phyloP scores from a whole-genome alignment of 352 stramenopile species.

The Globisporangium perplexum region DNA sequence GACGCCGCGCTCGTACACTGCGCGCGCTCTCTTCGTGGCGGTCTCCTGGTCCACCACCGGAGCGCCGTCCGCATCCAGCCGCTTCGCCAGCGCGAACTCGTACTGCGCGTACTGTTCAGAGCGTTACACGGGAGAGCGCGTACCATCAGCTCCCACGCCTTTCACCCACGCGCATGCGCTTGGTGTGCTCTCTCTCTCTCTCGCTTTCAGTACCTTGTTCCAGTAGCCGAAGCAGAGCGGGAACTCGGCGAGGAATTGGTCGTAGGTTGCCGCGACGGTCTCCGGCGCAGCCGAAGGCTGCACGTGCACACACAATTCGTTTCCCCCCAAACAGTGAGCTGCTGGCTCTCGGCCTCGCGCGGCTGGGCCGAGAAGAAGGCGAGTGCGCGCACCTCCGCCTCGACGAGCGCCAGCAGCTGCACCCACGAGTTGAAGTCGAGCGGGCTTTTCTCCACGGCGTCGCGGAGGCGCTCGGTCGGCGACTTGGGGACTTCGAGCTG shows the following conservation, averaged over 20 bases:
- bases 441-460: slow-evolving; percentile 56
- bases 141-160: too few species aligned
- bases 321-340: not conserved
- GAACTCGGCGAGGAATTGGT: slow-evolving; percentile 68
- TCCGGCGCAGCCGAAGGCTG: slow-evolving; percentile 35
- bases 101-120: slow-evolving; percentile 64
- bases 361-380: too few species aligned
- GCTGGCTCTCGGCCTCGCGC: not conserved
- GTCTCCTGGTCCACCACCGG: slow-evolving; percentile 36
- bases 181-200: too few species aligned
- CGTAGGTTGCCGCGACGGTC: slow-evolving; percentile 60
- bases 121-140: not conserved
- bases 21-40: slow-evolving; percentile 35
- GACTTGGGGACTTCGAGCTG: slow-evolving; percentile 14
- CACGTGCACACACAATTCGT: not conserved
- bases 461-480: slow-evolving; percentile 42
- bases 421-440: slow-evolving; percentile 82
- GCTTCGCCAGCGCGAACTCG: slow-evolving; percentile 36
- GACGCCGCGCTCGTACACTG: slow-evolving; percentile 68
- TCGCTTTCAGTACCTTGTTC: slow-evolving; percentile 86
- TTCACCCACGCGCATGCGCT: not conserved
- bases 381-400: slow-evolving; percentile 63
- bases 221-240: slow-evolving; percentile 84
- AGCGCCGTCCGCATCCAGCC: slow-evolving; percentile 25
- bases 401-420: slow-evolving; percentile 60